These are phyloP conservation scores for Ramaria sp. DNA, from an alignment of 768 basidiomycete species.

Conservation along the genomic window DNA sequence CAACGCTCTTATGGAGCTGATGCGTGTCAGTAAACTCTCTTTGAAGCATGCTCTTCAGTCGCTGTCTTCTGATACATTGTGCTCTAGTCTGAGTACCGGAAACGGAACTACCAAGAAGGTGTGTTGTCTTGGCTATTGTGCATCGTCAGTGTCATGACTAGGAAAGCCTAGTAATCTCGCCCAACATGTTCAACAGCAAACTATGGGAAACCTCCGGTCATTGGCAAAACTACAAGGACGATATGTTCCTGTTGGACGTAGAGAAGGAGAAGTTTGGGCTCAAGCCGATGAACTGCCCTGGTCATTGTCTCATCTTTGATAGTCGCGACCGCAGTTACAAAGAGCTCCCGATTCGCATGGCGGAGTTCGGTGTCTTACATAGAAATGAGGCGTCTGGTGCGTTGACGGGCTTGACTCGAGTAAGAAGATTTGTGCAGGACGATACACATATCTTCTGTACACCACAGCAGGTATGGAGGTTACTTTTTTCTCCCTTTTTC, in stretches of 20 bases:
- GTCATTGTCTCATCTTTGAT: constrained; percentile 94
- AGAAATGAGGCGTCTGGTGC: constrained; percentile 95
- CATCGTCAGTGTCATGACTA: not conserved
- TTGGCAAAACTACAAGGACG: constrained; percentile 96
- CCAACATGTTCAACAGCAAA: constrained; percentile 94
- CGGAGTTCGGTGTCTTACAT: constrained; percentile 96
- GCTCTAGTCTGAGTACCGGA: constrained; percentile 76
- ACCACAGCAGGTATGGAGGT: constrained; percentile 56
- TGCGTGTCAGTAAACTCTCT: constrained; percentile 53
- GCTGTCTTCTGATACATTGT: constrained; percentile 4
- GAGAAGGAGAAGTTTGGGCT: constrained; percentile 96
- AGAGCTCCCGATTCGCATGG: constrained; percentile 95
- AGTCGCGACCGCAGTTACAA: constrained; percentile 88
- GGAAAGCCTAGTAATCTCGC: constrained; percentile 68
- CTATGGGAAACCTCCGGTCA: constrained; percentile 98
- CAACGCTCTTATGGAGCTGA: constrained; percentile 82
- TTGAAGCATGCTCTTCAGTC: constrained; percentile 4
- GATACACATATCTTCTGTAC: constrained; percentile 99
- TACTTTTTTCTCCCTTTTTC: too few species aligned
- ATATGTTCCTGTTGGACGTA: constrained; percentile 91
- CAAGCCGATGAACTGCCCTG: constrained; percentile 99
- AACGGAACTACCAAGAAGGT: constrained; percentile 95
- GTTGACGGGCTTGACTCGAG: constrained; percentile 84
- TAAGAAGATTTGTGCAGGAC: constrained; percentile 92
- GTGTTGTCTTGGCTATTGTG: constrained; percentile 10